These are phyloP conservation scores for Solanum chacoense DNA, from an alignment of 305 asterid species.

Conservation along the genomic window DNA sequence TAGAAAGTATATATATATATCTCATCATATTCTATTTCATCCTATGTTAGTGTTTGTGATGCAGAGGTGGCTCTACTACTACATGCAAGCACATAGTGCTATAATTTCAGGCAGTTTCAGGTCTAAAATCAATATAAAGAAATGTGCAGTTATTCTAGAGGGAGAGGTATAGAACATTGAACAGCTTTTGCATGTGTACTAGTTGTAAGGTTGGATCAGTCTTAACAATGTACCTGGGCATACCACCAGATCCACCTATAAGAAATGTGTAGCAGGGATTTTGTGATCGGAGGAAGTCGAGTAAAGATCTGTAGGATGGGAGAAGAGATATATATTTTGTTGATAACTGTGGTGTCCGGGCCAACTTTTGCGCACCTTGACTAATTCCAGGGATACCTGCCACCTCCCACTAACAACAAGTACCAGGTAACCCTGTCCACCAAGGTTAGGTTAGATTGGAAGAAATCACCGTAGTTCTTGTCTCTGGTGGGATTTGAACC, in stretches of 20 bases:
- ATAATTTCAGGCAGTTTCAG: not conserved
- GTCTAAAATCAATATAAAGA: not conserved
- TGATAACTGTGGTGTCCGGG: not conserved
- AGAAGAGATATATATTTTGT: not conserved
- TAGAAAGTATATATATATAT: not conserved
- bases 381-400: not conserved
- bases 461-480: not conserved
- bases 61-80: not conserved
- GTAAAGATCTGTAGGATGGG: not conserved
- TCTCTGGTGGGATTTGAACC: not conserved
- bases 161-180: not conserved
- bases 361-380: not conserved
- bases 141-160: not conserved
- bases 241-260: not conserved
- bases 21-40: not conserved
- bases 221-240: not conserved
- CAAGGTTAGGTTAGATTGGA: not conserved
- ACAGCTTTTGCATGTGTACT: not conserved
- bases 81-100: not conserved
- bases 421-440: not conserved
- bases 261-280: not conserved
- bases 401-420: not conserved
- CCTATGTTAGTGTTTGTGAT: not conserved
- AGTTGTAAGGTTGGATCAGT: not conserved
- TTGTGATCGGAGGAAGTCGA: not conserved